Evolutionary conservation across 176 grass and related monocot genomes (phyloP).

Genomic region (Carex littledalei): DNA sequence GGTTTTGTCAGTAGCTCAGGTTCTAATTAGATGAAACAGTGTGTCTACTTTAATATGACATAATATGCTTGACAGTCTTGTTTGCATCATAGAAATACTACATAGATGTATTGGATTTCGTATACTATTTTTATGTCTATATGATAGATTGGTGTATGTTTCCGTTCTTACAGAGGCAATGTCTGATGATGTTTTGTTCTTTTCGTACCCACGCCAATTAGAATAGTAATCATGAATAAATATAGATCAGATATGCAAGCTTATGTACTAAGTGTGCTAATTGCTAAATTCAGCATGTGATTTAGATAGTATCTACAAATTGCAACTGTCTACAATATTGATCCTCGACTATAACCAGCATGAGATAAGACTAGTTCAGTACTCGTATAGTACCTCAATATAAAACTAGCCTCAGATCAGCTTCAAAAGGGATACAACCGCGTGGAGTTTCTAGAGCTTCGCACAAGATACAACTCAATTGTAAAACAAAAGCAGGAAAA

Average conservation of each 20-base stretch:
- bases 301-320: neutral
- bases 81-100: neutral
- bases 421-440: neutral
- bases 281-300: neutral
- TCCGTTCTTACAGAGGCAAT: neutral
- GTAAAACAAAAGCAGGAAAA: neutral
- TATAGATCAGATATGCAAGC: neutral
- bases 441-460: neutral
- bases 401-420: neutral
- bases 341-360: neutral
- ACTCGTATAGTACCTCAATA: neutral
- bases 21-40: neutral
- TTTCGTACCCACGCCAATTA: neutral
- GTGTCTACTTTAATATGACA: neutral
- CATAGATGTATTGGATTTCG: neutral
- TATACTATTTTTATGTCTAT: neutral
- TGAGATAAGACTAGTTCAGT: neutral
- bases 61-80: neutral
- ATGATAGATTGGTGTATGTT: neutral
- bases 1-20: neutral
- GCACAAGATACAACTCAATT: neutral
- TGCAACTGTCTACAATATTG: neutral
- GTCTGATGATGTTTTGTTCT: neutral
- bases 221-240: neutral
- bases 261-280: neutral